These are phyloP conservation scores for Zoysia matrella DNA, from an alignment of 202 grass and related monocot genomes.

Conservation along the genomic window DNA sequence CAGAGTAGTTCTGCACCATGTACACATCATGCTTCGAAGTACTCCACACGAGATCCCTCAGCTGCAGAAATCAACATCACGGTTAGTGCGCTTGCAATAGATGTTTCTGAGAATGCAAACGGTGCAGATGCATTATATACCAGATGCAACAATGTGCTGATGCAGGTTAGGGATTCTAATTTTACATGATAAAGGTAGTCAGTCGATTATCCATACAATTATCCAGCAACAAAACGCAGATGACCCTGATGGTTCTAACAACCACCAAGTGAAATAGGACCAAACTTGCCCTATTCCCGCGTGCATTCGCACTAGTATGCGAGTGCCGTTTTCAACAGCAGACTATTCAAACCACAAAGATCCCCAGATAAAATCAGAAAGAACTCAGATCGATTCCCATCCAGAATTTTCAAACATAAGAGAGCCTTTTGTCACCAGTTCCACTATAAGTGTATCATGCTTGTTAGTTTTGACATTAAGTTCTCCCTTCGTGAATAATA, in stretches of 20 bases:
- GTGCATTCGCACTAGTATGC: background rate
- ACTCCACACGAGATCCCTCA: conserved; percentile 87
- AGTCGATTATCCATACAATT: background rate
- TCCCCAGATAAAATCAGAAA: too few species aligned
- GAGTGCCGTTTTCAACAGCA: too few species aligned
- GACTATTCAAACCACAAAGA: too few species aligned
- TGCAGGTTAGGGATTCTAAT: background rate
- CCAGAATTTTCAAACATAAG: too few species aligned
- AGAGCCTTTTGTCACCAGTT: background rate
- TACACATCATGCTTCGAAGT: conserved; percentile 92
- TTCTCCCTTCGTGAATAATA: background rate
- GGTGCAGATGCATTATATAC: background rate
- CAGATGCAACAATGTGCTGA: background rate
- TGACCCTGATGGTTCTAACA: background rate
- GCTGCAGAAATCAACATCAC: conserved; percentile 40
- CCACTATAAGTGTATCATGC: background rate
- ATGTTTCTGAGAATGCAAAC: background rate
- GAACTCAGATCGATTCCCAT: too few species aligned
- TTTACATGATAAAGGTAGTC: background rate
- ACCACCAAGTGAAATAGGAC: background rate
- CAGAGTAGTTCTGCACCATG: conserved; percentile 72
- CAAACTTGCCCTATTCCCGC: background rate
- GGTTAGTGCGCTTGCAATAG: conserved; percentile 5
- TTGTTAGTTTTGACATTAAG: background rate
- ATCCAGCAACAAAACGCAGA: background rate